A percentile compares a stretch with the other conserved stretches of the same genome.
phyloP scores from a whole-genome alignment of 495 filamentous ascomycete species.

The Aspergillus sparsus region DNA sequence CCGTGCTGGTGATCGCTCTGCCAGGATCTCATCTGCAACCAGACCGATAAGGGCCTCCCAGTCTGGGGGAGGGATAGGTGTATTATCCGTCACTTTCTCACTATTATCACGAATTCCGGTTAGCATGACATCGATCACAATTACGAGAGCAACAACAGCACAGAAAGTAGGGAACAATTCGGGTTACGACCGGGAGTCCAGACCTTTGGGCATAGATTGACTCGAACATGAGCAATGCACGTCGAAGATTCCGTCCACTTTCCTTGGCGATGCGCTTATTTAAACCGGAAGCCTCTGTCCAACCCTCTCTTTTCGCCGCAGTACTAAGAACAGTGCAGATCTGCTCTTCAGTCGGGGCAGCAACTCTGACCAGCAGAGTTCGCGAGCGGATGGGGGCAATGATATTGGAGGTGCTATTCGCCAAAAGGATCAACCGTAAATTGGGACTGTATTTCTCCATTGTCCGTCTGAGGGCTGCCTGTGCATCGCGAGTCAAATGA shows the following conservation, averaged over 20 bases:
- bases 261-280: conserved; percentile 86
- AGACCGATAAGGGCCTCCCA: conserved; percentile 90
- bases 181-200: conserved; percentile 21
- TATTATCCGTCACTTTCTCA: conserved; percentile 86
- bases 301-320: conserved; percentile 76
- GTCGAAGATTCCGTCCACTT: conserved; percentile 86
- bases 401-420: conserved; percentile 94
- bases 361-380: conserved; percentile 86
- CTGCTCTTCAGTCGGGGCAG: conserved; percentile 81
- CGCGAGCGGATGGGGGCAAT: conserved; percentile 92
- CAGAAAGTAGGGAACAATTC: too few relatives aligned
- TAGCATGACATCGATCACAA: too few relatives aligned
- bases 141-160: too few relatives aligned
- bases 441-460: conserved; percentile 99
- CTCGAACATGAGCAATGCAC: conserved; percentile 92
- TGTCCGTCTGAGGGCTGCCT: conserved; percentile 89
- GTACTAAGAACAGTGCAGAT: conserved; percentile 75
- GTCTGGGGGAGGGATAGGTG: conserved; percentile 88
- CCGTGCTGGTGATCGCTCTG: conserved; percentile 82
- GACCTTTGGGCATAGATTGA: conserved; percentile 96
- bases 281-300: conserved; percentile 66
- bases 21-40: conserved; percentile 87
- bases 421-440: conserved; percentile 83
- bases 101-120: conserved; percentile 42
- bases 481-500: conserved; percentile 88